Percentiles rank a stretch among this genome's conserved stretches.
These are phyloP conservation scores for Daldinia sp. DNA, from an alignment of 2,329 filamentous ascomycete genomes.

Conservation along the genomic window DNA sequence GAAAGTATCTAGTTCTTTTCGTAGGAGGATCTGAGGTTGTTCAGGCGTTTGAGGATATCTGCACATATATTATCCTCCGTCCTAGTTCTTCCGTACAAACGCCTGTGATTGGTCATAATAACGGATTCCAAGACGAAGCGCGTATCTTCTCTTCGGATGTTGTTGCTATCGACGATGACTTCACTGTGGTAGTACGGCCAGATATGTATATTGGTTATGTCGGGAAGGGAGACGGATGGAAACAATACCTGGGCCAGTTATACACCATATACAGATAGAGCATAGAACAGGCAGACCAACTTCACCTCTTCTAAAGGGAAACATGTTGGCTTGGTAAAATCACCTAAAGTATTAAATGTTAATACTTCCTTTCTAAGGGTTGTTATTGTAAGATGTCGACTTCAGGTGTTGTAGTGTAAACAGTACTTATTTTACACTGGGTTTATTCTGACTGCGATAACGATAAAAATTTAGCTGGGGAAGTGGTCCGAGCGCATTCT, in stretches of 20 bases:
- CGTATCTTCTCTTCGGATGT: slow-evolving; percentile 51
- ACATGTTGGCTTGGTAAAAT: no score
- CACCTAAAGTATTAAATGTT: no score
- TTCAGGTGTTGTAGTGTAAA: neutral
- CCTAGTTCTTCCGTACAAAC: slow-evolving; percentile 2
- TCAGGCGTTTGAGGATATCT: slow-evolving; percentile 25
- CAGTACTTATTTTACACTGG: neutral
- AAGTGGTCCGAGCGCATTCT: slow-evolving; percentile 21
- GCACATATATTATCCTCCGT: slow-evolving; percentile 31
- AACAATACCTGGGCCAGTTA: slow-evolving; percentile 41
- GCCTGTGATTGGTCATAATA: slow-evolving; percentile 24
- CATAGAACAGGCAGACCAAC: neutral
- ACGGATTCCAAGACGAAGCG: slow-evolving; percentile 26
- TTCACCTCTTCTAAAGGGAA: neutral
- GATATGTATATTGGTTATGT: slow-evolving; percentile 58
- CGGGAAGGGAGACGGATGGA: slow-evolving; percentile 47
- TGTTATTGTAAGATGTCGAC: neutral
- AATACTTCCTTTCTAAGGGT: neutral
- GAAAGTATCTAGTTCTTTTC: slow-evolving; percentile 50
- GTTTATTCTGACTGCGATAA: neutral
- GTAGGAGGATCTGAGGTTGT: slow-evolving; percentile 21
- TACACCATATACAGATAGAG: slow-evolving; percentile 12
- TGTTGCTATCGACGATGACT: slow-evolving; percentile 46
- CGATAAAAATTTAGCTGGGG: neutral
- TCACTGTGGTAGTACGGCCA: slow-evolving; percentile 54